phyloP scores from a whole-genome alignment of 805 yeast species.

The Schwanniomyces polymorphus region DNA sequence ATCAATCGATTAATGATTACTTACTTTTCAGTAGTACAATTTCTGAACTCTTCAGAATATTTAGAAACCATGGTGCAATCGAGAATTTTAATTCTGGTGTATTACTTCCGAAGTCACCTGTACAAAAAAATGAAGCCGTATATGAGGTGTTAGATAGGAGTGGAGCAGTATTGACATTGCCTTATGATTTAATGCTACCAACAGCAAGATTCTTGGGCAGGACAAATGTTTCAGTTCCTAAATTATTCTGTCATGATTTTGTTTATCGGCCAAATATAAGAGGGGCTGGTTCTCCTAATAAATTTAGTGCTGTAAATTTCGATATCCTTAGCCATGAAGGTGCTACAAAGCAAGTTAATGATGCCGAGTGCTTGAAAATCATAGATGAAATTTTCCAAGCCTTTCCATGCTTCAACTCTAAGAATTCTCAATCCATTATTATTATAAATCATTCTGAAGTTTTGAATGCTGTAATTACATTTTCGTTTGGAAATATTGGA shows the following conservation, averaged over 20 bases:
- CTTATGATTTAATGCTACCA: conserved; percentile 88
- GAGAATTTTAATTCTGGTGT: conserved; percentile 64
- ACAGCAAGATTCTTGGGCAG: conserved; percentile 82
- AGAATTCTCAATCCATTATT: conserved; percentile 52
- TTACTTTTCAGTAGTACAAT: conserved; percentile 61
- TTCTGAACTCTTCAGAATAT: conserved; percentile 59
- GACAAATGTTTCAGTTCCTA: conserved; percentile 48
- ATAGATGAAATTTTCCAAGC: conserved; percentile 68
- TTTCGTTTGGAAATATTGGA: conserved; percentile 80
- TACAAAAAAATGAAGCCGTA: conserved; percentile 60
- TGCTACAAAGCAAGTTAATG: conserved; percentile 53
- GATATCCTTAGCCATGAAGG: conserved; percentile 65
- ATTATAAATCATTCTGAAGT: conserved; percentile 81
- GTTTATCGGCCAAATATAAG: conserved; percentile 70
- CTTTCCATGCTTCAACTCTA: conserved; percentile 63
- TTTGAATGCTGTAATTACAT: conserved; percentile 57
- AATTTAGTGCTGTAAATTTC: conserved; percentile 81
- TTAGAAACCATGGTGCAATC: conserved; percentile 83
- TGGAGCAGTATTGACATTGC: conserved; percentile 86
- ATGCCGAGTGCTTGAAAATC: conserved; percentile 86
- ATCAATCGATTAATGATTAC: conserved; percentile 40
- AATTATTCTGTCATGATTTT: conserved; percentile 72
- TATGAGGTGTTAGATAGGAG: conserved; percentile 82
- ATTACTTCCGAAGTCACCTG: conserved; percentile 79
- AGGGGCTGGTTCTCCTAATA: conserved; percentile 67